These are phyloP conservation scores for Mesembryanthemum crystallinum DNA, from an alignment of 148 eudicot species.

Conservation along the genomic window DNA sequence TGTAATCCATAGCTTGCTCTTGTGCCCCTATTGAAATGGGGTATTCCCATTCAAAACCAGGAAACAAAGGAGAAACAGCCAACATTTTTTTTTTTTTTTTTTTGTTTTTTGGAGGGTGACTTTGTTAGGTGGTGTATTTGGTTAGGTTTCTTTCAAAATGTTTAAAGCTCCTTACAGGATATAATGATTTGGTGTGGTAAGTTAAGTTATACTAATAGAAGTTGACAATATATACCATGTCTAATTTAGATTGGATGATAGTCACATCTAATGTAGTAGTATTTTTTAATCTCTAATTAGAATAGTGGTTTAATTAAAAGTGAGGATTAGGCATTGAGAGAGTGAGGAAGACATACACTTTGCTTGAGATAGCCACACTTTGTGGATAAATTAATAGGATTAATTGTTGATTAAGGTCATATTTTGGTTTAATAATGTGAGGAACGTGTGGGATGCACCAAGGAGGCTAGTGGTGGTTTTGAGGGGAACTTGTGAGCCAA, in stretches of 20 bases:
- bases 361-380: background rate
- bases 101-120: background rate
- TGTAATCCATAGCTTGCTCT: constrained; percentile 7
- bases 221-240: background rate
- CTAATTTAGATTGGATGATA: background rate
- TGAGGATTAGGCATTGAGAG: background rate
- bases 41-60: constrained; percentile 25
- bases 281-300: too few species aligned
- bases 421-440: background rate
- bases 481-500: too few species aligned
- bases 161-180: background rate
- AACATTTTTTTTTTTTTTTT: constrained; percentile 20
- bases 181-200: background rate
- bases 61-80: constrained; percentile 25
- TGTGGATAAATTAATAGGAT: background rate
- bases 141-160: background rate
- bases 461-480: background rate
- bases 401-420: background rate
- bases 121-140: too few species aligned
- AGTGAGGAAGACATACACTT: background rate
- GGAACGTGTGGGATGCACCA: background rate
- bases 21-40: constrained; percentile 16
- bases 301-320: background rate
- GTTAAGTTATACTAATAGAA: background rate
- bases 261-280: too few species aligned